Evolutionary conservation across 768 basidiomycete species (phyloP).

Genomic region (Boletus sp.): DNA sequence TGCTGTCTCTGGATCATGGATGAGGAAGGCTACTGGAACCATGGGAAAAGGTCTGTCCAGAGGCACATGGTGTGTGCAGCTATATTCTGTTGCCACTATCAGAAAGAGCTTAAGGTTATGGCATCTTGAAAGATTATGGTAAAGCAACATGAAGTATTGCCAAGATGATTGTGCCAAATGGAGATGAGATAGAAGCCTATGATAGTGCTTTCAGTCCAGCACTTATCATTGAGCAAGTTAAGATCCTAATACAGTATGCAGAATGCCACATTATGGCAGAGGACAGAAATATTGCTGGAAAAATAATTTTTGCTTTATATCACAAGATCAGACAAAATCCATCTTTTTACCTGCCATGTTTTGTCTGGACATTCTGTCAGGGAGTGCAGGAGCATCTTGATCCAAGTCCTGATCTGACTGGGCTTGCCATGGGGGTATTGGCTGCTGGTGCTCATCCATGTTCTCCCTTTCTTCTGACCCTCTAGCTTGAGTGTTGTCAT

Average conservation of each 20-base stretch:
- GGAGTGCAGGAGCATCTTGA: too few species aligned
- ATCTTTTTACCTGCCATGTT: too few species aligned
- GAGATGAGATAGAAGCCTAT: not conserved
- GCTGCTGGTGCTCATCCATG: too few species aligned
- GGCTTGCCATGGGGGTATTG: too few species aligned
- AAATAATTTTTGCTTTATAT: too few species aligned
- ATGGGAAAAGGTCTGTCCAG: not conserved
- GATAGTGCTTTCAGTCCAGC: not conserved
- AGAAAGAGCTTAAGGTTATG: not conserved
- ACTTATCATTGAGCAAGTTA: not conserved
- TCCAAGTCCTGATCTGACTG: too few species aligned
- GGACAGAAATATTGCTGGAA: not conserved
- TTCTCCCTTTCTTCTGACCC: too few species aligned
- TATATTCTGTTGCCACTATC: not conserved
- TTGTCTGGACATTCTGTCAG: too few species aligned
- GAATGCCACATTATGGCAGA: not conserved
- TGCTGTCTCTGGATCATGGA: not conserved
- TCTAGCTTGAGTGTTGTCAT: too few species aligned
- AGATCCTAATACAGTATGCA: slow-evolving; percentile 4
- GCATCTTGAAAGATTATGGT: not conserved
- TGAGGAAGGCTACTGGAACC: not conserved
- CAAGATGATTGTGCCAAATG: not conserved
- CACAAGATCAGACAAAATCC: too few species aligned
- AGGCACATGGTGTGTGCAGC: not conserved
- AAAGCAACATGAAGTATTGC: not conserved